Percentiles rank a stretch among this genome's conserved stretches.
Conservation (phyloP, 345 rosid genomes). For the Leavenworthia alabamica region DNA sequence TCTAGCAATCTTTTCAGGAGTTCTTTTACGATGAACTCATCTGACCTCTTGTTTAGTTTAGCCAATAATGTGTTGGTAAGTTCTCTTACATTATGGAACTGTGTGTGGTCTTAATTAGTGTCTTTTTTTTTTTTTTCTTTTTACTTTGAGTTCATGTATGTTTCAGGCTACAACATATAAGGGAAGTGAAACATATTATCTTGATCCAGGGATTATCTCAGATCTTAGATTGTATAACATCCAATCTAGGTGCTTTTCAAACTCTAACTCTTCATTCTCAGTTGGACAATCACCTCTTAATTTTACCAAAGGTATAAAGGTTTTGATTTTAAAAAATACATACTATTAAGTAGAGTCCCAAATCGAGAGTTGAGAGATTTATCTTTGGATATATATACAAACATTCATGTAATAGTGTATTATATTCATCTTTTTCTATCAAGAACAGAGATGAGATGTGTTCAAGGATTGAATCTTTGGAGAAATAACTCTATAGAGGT, state of each 20-base stretch:
- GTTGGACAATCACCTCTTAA: conserved; percentile 15
- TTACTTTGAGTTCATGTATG: conserved; percentile 18
- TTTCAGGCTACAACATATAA: conserved; percentile 58
- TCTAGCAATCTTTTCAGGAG: conserved; percentile 40
- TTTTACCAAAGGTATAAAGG: conserved; percentile 36
- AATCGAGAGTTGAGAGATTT: too few species aligned
- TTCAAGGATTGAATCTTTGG: conserved; percentile 57
- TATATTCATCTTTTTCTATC: neutral
- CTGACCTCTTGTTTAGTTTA: conserved; percentile 34
- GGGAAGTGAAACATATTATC: conserved; percentile 29
- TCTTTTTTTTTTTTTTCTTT: too few species aligned
- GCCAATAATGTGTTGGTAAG: conserved; percentile 48
- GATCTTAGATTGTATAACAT: conserved; percentile 43
- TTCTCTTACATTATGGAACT: too few species aligned
- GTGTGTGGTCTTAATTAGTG: too few species aligned
- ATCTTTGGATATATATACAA: too few species aligned
- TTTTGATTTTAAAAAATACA: neutral
- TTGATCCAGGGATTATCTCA: conserved; percentile 55
- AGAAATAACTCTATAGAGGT: conserved; percentile 54
- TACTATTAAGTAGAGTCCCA: too few species aligned
- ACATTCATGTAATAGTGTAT: neutral
- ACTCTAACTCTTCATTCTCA: conserved; percentile 34
- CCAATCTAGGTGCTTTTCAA: conserved; percentile 43
- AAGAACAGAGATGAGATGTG: conserved; percentile 9
- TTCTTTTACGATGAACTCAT: conserved; percentile 31